Evolutionary conservation across 345 rosid genomes (phyloP), one percentile per base, ranked within the genome.

Genomic region (Geranium brycei): DNA sequence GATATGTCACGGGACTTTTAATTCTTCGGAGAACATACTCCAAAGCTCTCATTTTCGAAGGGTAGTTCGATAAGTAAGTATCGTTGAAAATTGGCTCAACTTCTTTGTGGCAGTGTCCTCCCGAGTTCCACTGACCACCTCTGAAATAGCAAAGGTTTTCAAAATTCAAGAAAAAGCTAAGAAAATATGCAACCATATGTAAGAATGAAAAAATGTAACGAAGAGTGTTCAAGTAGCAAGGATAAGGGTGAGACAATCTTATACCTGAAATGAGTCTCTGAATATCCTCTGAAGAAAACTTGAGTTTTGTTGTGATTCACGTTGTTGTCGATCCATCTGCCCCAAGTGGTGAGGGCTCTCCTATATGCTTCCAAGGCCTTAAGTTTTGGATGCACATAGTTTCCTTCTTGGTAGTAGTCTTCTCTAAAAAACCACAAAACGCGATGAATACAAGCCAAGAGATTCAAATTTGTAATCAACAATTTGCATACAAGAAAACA

Each of bases 101-200:
- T 81, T 89, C 98, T 57, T 71, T 79, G 73, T 86, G 87, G 67
- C 98, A 89, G 75, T 82, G 80, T 61, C 98, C 96, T 73, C 93
- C 91, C 4, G 93, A 87, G 73, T 84, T 89, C 93, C 96, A 92
- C 16, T 76, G 96, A 51, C 93, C 96, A 59, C 96, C 87, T 73
- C 95, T 89, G 77, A 64, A 68, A 71, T 62, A 35, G 32, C 14
- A 47, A 47, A 28, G 1, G 11, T 30, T 28, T 14, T 59, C 18
- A 3, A 32, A 19, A 19, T 13, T 59, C 53, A 47, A 8, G 15
- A 13, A 47, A 47, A 11, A 47, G 15, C 14, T 47, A 47, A 47
- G 68, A 53, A n/a, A 35, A 5, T 32, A 15, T 31, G 19, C 30
- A 18, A 61, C 15, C 51, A 31, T 30, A 28, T 47, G 11, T 47